Evolutionary conservation across 768 basidiomycete species (phyloP).

Genomic region (Hygrophorus pudorinus): DNA sequence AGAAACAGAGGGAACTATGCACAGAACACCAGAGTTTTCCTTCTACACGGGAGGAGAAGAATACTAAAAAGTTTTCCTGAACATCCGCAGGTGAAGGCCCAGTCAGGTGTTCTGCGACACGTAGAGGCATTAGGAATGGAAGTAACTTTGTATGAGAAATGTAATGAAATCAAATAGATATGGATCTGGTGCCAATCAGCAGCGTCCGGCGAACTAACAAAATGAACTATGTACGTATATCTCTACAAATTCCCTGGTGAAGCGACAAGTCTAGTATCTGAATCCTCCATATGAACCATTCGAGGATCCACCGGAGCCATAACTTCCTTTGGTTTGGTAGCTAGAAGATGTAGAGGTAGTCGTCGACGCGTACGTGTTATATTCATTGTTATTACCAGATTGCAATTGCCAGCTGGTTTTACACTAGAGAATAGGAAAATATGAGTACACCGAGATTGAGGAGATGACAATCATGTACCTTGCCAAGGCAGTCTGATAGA

Average conservation of each 20-base stretch:
- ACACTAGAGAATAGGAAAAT: conserved; percentile 31
- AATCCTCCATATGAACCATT: conserved; percentile 10
- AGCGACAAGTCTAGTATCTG: too few species aligned
- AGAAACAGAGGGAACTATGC: conserved; percentile 13
- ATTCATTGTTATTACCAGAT: conserved; percentile 38
- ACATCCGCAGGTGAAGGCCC: conserved; percentile 21
- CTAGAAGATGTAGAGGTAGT: conserved; percentile 5
- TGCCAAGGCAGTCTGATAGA: conserved; percentile 43
- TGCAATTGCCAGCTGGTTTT: conserved; percentile 46
- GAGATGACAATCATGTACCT: conserved; percentile 19
- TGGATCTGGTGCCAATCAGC: too few species aligned
- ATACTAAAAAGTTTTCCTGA: conserved; percentile 50
- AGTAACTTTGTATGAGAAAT: too few species aligned
- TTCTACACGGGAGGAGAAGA: conserved; percentile 57
- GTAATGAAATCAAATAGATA: too few species aligned
- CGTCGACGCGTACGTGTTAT: conserved; percentile 35
- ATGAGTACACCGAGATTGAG: neutral
- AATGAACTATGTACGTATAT: too few species aligned
- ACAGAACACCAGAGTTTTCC: conserved; percentile 69
- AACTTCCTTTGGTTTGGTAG: conserved; percentile 7
- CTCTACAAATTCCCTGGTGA: too few species aligned
- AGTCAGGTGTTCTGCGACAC: conserved; percentile 17
- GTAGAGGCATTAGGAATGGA: conserved; percentile 18
- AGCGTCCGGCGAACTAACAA: too few species aligned
- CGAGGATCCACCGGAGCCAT: conserved; percentile 4